A percentile compares a stretch with the other conserved stretches of the same genome.
phyloP scores from a whole-genome alignment of 2,329 filamentous ascomycete genomes.

The Botrytis tulipae region DNA sequence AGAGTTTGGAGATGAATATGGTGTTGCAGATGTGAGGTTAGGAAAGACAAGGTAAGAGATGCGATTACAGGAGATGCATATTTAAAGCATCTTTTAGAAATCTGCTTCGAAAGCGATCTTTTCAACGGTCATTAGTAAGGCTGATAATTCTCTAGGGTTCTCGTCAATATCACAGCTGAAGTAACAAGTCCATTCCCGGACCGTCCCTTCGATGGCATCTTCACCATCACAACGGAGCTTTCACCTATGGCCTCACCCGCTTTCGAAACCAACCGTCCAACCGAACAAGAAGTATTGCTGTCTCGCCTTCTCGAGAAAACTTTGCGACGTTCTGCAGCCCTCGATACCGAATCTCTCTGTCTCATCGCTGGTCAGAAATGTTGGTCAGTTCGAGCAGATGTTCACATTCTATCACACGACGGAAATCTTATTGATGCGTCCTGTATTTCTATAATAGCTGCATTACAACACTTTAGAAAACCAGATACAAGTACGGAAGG shows the following conservation, averaged over 20 bases:
- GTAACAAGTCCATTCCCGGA: conserved; percentile 82
- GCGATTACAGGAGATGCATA: neutral
- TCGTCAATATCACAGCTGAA: conserved; percentile 83
- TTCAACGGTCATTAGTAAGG: neutral
- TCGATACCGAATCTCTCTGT: conserved; percentile 94
- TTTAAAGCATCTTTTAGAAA: neutral
- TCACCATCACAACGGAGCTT: conserved; percentile 87
- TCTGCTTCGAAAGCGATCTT: neutral
- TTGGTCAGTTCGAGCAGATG: conserved; percentile 86
- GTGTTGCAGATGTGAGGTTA: conserved; percentile 79
- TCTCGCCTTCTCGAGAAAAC: conserved; percentile 92
- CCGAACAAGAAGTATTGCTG: conserved; percentile 80
- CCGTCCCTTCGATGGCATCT: conserved; percentile 91
- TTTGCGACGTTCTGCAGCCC: conserved; percentile 82
- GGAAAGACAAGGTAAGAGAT: conserved; percentile 78
- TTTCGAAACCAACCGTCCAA: conserved; percentile 82
- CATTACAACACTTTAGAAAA: conserved; percentile 85
- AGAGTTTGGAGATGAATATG: conserved; percentile 86
- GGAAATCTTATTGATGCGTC: conserved; percentile 84
- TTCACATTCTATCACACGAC: conserved; percentile 89
- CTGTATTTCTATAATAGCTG: conserved; percentile 84
- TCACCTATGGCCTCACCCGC: conserved; percentile 88
- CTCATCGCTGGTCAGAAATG: conserved; percentile 87
- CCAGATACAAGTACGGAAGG: conserved; percentile 86
- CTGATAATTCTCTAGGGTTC: conserved; percentile 54